phyloP scores from a whole-genome alignment of 371 early-diverging fungal species.

The Dichotomocladium elegans region DNA sequence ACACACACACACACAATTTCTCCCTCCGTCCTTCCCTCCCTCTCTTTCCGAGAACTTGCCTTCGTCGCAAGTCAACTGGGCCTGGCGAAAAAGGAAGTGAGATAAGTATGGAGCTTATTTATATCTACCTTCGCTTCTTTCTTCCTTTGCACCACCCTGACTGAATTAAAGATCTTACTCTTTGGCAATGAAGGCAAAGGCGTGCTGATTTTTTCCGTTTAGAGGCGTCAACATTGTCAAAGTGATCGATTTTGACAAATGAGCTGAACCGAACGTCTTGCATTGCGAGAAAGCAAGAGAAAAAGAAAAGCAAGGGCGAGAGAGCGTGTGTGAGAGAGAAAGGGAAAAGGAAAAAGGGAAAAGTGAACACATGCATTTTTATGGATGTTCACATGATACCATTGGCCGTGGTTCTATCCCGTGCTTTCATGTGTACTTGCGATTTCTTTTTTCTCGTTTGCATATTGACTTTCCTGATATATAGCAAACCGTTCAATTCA shows the following conservation, averaged over 20 bases:
- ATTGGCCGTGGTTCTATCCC: no score
- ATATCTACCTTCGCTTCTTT: background rate
- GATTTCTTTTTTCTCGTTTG: no score
- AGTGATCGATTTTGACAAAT: constrained; percentile 1
- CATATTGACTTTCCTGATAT: no score
- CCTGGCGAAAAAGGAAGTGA: constrained; percentile 16
- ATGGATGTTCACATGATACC: no score
- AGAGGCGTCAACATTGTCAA: no score
- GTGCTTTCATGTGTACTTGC: no score
- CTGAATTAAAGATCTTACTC: constrained; percentile 21
- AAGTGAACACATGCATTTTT: no score
- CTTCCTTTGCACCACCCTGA: background rate
- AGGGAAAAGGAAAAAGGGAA: background rate
- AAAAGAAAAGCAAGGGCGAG: background rate
- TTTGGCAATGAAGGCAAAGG: constrained; percentile 53
- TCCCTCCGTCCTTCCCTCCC: background rate
- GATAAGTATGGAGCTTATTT: background rate
- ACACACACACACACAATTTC: background rate
- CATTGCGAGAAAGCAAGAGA: background rate
- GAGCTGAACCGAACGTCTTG: constrained; percentile 2
- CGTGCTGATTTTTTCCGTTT: constrained; percentile 19
- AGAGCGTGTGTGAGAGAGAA: background rate
- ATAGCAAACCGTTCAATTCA: no score
- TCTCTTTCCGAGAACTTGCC: constrained; percentile 25
- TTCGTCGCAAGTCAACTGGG: constrained; percentile 65